phyloP scores from a whole-genome alignment of 1,139 yeast species.

The Ashbya aceris region DNA sequence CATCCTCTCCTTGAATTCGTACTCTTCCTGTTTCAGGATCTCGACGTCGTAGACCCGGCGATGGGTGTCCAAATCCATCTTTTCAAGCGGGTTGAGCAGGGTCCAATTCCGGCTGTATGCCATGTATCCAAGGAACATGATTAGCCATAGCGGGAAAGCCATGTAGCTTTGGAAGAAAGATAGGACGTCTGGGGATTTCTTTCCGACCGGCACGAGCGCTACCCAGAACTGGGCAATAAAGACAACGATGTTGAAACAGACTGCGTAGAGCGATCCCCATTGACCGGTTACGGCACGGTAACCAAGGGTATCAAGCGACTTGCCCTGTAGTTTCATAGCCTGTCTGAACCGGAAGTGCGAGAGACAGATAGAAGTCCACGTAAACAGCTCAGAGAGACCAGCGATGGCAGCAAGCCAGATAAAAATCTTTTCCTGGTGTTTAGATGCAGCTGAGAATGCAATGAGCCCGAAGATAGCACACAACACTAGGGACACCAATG shows the following conservation, averaged over 20 bases:
- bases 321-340: constrained; percentile 60
- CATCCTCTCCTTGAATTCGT: constrained; percentile 37
- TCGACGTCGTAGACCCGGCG: constrained; percentile 49
- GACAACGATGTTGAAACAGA: constrained; percentile 50
- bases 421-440: constrained; percentile 56
- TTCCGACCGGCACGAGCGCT: constrained; percentile 61
- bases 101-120: constrained; percentile 39
- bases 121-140: constrained; percentile 44
- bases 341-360: constrained; percentile 73
- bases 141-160: constrained; percentile 44
- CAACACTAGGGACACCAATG: constrained; percentile 46
- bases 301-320: constrained; percentile 56
- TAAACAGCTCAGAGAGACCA: constrained; percentile 73
- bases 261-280: constrained; percentile 60
- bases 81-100: constrained; percentile 35
- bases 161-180: constrained; percentile 46
- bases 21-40: constrained; percentile 40
- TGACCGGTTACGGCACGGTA: constrained; percentile 62
- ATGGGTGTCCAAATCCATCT: constrained; percentile 46
- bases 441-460: constrained; percentile 60
- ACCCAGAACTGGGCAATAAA: constrained; percentile 77
- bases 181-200: constrained; percentile 37
- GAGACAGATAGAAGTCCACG: constrained; percentile 71
- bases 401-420: constrained; percentile 75
- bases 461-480: constrained; percentile 73